Evolutionary conservation across 108 stramenopile genomes (phyloP).

Genomic region (Cyclotella distinguenda): DNA sequence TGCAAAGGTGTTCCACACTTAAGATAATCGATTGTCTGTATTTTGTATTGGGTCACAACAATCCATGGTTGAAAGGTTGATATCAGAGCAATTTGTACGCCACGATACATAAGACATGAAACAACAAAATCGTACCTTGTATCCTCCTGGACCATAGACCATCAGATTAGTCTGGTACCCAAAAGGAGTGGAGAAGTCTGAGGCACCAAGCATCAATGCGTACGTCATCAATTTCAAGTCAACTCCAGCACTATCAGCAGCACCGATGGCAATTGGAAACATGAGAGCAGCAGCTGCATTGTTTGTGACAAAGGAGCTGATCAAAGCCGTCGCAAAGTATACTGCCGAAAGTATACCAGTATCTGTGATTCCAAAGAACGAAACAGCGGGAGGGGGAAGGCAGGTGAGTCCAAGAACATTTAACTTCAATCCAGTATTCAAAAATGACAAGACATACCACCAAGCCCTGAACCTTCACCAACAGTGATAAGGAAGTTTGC

Average conservation of each 20-base stretch:
- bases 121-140: constrained; percentile 39
- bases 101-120: background rate
- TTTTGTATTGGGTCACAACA: background rate
- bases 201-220: constrained; percentile 78
- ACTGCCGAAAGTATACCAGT: constrained; percentile 54
- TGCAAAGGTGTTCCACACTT: too few relatives aligned
- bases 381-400: background rate
- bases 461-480: constrained; percentile 57
- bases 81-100: background rate
- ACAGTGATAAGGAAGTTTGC: constrained; percentile 59
- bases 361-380: background rate
- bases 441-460: constrained; percentile 16
- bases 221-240: constrained; percentile 71
- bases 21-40: background rate
- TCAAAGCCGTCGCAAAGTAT: constrained; percentile 81
- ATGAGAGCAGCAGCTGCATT: constrained; percentile 87
- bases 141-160: constrained; percentile 82
- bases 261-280: constrained; percentile 83
- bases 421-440: background rate
- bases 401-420: too few relatives aligned
- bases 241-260: constrained; percentile 63
- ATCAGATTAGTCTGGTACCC: constrained; percentile 80
- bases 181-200: constrained; percentile 80
- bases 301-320: constrained; percentile 83
- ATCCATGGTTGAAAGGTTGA: background rate